phyloP scores from a whole-genome alignment of 2,329 filamentous ascomycete genomes.

The Talaromyces sp. region DNA sequence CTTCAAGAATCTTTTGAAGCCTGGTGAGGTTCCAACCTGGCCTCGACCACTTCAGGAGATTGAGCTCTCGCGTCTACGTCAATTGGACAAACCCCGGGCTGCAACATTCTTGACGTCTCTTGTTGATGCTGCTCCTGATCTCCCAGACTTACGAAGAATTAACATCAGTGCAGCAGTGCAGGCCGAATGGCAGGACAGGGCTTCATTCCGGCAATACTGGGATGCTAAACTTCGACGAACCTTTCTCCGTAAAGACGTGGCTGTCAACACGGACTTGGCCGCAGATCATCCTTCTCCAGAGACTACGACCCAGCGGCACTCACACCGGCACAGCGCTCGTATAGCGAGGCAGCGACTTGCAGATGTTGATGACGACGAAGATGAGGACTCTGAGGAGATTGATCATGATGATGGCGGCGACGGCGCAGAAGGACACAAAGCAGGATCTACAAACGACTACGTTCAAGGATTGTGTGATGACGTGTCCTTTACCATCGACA shows the following conservation, averaged over 20 bases:
- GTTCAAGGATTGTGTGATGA: slow-evolving; percentile 59
- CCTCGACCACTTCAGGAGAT: slow-evolving; percentile 68
- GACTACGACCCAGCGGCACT: slow-evolving; percentile 24
- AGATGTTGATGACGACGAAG: slow-evolving; percentile 28
- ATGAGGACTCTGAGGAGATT: slow-evolving; percentile 13
- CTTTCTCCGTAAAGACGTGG: slow-evolving; percentile 40
- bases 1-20: slow-evolving; percentile 64
- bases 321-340: slow-evolving; percentile 42
- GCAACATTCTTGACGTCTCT: slow-evolving; percentile 78
- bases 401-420: slow-evolving; percentile 22
- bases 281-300: background rate
- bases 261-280: background rate
- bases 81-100: slow-evolving; percentile 68
- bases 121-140: slow-evolving; percentile 64
- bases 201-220: slow-evolving; percentile 76
- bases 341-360: slow-evolving; percentile 33
- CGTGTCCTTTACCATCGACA: slow-evolving; percentile 61
- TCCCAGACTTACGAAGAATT: slow-evolving; percentile 68
- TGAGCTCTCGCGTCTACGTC: slow-evolving; percentile 73
- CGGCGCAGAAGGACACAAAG: background rate
- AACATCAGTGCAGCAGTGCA: slow-evolving; percentile 76
- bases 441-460: slow-evolving; percentile 23
- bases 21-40: slow-evolving; percentile 70
- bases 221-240: slow-evolving; percentile 63
- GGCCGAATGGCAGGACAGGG: slow-evolving; percentile 75